Base-by-base conservation (phyloP, 495 filamentous ascomycete species). In the Tricharina praecox region DNA sequence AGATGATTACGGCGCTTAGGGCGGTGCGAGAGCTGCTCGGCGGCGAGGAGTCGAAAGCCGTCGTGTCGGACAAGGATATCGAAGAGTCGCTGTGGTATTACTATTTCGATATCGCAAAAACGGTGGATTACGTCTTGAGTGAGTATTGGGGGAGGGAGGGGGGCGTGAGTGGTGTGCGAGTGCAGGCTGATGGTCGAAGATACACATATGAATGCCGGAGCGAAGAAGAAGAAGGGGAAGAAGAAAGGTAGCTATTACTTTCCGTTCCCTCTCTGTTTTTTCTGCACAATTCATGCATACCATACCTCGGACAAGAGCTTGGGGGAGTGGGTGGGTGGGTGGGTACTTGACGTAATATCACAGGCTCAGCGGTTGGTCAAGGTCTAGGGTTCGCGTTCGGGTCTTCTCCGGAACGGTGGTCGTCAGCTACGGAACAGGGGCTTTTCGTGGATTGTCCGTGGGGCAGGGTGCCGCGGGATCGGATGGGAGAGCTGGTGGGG, bases 61-160 rank as follows among this genome's bases (percentile, higher is more conserved):
- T 69, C 34, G 67, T 79, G 36, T 75, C 77, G 18, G 73, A 76
- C 39, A 66, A 73, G 25, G 79, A 92, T 49, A 86, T 93, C 34
- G 72, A 93, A 60, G 92, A 96, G 44, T 72, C 85, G 0, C 62
- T 97, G 24, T 97, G 85, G 84, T 75, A 96, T 62, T 95, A 94
- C 62, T 97, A 87, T 63, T 95, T 83, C 59, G 88, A 97, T 60
- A 69, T 93, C 21, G 75, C 76, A 21, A 93, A 95, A 60, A 73
- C 83, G 0, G 78, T 86, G 16, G 68, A 73, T 48, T 93, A 88
- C 57, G 64, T 97, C 30, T 67, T 76, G 36, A 74, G 78, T 76
- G 55, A 11, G 16, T 40, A 11, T 16, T 20, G 13, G n/a, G 10
- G 10, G 16, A 20, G 11, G 3, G 4, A 33, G 11, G 7, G n/a